A percentile compares a stretch with the other conserved stretches of the same genome.
These are phyloP conservation scores for Cyberlindnera japonica DNA, from an alignment of 805 yeast genomes.

Conservation along the genomic window DNA sequence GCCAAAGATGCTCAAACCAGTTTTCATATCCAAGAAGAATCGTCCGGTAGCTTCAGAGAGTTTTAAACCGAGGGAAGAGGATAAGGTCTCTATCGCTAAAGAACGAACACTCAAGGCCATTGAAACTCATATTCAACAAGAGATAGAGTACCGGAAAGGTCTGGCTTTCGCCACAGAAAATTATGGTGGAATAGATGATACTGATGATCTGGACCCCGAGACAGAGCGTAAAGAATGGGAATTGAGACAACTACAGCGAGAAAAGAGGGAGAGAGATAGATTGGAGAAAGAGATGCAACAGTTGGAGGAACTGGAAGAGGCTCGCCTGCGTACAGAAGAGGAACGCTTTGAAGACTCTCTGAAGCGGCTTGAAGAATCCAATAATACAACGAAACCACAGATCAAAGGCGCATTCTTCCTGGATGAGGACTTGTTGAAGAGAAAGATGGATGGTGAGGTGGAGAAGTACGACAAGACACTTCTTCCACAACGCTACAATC, in stretches of 20 bases:
- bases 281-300: constrained; percentile 26
- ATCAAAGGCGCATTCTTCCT: constrained; percentile 23
- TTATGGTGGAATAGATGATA: constrained; percentile 46
- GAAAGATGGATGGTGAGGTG: constrained; percentile 17
- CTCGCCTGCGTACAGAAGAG: constrained; percentile 23
- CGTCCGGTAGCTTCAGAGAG: constrained; percentile 2
- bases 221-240: constrained; percentile 54
- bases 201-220: constrained; percentile 54
- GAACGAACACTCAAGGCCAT: constrained; percentile 25
- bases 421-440: constrained; percentile 14
- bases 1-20: constrained; percentile 23
- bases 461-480: constrained; percentile 18
- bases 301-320: constrained; percentile 24
- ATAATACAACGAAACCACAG: constrained; percentile 2
- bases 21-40: constrained; percentile 22
- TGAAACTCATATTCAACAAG: constrained; percentile 26
- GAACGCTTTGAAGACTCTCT: constrained; percentile 20
- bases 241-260: constrained; percentile 50
- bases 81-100: constrained; percentile 28
- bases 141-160: constrained; percentile 19
- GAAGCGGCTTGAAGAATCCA: constrained; percentile 8
- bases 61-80: background rate
- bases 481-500: constrained; percentile 17
- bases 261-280: constrained; percentile 20
- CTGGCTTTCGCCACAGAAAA: constrained; percentile 24